A percentile compares a stretch with the other conserved stretches of the same genome.
These are phyloP conservation scores for Lactarius sanguifluus DNA, from an alignment of 768 basidiomycete species.

Conservation along the genomic window DNA sequence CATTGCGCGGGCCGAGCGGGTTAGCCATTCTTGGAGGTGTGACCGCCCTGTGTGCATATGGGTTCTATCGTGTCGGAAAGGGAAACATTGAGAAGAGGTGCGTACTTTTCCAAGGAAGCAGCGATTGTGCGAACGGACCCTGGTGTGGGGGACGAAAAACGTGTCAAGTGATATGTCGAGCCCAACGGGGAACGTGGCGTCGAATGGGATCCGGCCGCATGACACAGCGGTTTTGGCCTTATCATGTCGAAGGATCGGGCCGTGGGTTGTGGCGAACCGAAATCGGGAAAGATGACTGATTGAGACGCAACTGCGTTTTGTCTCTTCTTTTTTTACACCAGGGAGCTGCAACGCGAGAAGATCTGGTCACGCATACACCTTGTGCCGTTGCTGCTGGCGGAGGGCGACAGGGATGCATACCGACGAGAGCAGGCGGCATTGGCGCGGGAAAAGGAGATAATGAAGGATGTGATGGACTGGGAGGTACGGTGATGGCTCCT, in stretches of 20 bases:
- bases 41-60: slow-evolving; percentile 80
- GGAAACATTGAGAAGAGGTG: slow-evolving; percentile 94
- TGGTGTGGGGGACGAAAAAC: slow-evolving; percentile 69
- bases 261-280: slow-evolving; percentile 20
- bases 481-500: slow-evolving; percentile 59
- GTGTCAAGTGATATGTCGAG: slow-evolving; percentile 51
- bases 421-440: slow-evolving; percentile 75
- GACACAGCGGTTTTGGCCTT: slow-evolving; percentile 41
- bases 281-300: slow-evolving; percentile 26
- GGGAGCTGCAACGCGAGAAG: slow-evolving; percentile 91
- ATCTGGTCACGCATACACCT: slow-evolving; percentile 95
- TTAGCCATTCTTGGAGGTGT: slow-evolving; percentile 84
- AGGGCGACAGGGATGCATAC: slow-evolving; percentile 89
- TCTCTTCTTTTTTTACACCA: slow-evolving; percentile 37
- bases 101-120: slow-evolving; percentile 37
- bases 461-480: slow-evolving; percentile 94
- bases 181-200: slow-evolving; percentile 69
- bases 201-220: slow-evolving; percentile 62
- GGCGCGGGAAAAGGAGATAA: slow-evolving; percentile 82
- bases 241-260: slow-evolving; percentile 39
- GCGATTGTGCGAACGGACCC: slow-evolving; percentile 19
- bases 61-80: slow-evolving; percentile 88
- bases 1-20: slow-evolving; percentile 83
- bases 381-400: slow-evolving; percentile 87
- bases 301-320: slow-evolving; percentile 1